Base-by-base conservation (phyloP, 257 asterid species). In the Solanum corneliomulleri region DNA sequence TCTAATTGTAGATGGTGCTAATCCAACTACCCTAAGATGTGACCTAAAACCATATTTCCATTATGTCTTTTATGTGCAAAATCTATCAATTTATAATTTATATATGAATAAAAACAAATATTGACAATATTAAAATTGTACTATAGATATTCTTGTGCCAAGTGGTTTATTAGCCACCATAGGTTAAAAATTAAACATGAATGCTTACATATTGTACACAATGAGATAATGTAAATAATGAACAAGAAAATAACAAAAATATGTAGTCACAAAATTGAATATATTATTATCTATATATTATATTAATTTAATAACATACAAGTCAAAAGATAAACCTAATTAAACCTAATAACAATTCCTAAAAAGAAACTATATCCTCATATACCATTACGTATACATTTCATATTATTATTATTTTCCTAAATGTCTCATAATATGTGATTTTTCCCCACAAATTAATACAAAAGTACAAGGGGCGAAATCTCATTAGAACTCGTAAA, bases 201-300 rank as follows among this genome's bases (percentile, higher is more conserved):
- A 68, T 45, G 84, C 66, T 80, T 47, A 80, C 84, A 16, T 80
- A 27, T 27, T 27, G 42, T 80, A 25, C 27, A 47, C 42, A 41
- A 37, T 66, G 20, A 9, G 81, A 83, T 56, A 83, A 33, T 69
- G 47, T 85, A 12, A 6, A 82, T 82, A 89, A 86, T 83, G 52
- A 76, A 10, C 62, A 42, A 62, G 35, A 70, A 87, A 87, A 81
- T 70, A 91, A 39, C 14, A 25, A 62, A 31, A 21, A 16, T 64
- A 69, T n/a, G 56, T 81, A 41, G 66, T 84, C 41, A 83, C 90
- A 90, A 88, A 89, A 87, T 70, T 81, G 64, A 84, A 35, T 35
- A 37, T 68, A 25, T 49, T 78, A 78, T 82, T 29, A 29, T 69
- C 41, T 69, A 14, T 69, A 29, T 33, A 37, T 5, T 37, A 37